Base-by-base conservation (phyloP, 176 grass and related monocot species). In the Oryza meridionalis region DNA sequence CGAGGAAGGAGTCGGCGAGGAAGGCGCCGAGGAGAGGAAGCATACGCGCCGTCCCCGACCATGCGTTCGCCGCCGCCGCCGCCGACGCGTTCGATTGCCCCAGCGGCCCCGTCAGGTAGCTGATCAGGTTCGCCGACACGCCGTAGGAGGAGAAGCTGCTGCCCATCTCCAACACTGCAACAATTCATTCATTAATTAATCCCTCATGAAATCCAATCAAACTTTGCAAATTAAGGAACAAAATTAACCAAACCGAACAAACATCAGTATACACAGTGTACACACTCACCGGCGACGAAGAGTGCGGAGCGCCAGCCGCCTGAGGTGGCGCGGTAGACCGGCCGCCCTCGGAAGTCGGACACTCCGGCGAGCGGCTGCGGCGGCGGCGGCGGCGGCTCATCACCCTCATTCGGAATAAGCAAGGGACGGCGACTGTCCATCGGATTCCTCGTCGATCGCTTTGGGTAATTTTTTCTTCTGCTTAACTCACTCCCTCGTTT, bases 61-160 rank as follows among this genome's bases (percentile, higher is more conserved):
- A 97, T 1, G 81, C 78, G 66, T 97, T 93, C 4, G 91, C 64
- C 5, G 91, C 35, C 5, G 94, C 84, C 4, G 94, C 94, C 7
- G 94, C 88, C 2, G 83, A 25, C 4, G 94, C 94, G 45, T 85
- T 93, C 13, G 88, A 85, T 27, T 93, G 85, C 0, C 81, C 67
- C 2, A 96, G 78, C 4, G 86, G 89, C 1, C 91, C 94, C 0
- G 91, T 92, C 1, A 96, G 86, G 73, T 96, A 96, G 3, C 77
- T 86, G 73, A 96, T 96, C 16, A 91, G 74, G 73, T 96, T 96
- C 1, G 84, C 72, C 0, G 88, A 91, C 31, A 93, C 31, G 19
- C 94, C 86, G 72, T 75, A 97, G 73, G 65, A 90, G 13, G 94
- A 77, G 50, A 90, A 91, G 65, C 82, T 90, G 37, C 88, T 82